A percentile compares a stretch with the other conserved stretches of the same genome.
phyloP scores from a whole-genome alignment of 805 yeast species.

The Grigorovia humatica region DNA sequence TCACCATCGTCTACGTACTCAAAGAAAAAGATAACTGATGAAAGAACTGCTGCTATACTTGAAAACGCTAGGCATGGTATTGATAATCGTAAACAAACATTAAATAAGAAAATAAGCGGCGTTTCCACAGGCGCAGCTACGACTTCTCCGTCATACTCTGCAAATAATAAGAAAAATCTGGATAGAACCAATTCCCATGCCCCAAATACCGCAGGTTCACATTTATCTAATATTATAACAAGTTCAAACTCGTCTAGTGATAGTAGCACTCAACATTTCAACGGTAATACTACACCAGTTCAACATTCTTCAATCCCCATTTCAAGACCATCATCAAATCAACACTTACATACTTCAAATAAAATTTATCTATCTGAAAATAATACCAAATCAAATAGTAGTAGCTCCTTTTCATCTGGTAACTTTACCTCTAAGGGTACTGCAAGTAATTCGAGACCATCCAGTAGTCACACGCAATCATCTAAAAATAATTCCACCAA shows the following conservation, averaged over 20 bases:
- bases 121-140: slow-evolving; percentile 12
- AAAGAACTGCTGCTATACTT: slow-evolving; percentile 25
- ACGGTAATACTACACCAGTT: slow-evolving; percentile 4
- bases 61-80: slow-evolving; percentile 22
- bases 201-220: neutral
- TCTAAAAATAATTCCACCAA: neutral
- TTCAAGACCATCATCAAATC: slow-evolving; percentile 1
- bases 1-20: neutral
- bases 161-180: neutral
- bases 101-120: slow-evolving; percentile 10
- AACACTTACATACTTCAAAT: neutral
- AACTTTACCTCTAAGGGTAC: neutral
- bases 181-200: neutral
- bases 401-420: neutral
- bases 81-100: slow-evolving; percentile 11
- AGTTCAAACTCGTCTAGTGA: neutral
- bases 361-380: neutral
- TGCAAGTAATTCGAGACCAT: neutral
- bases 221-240: neutral
- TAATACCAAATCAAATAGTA: neutral
- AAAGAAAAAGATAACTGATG: slow-evolving; percentile 15
- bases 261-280: no score
- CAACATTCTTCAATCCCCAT: neutral
- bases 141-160: slow-evolving; percentile 3
- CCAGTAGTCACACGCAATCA: neutral